phyloP scores from a whole-genome alignment of 2,329 filamentous ascomycete species.

The Hypoxylon sp. region DNA sequence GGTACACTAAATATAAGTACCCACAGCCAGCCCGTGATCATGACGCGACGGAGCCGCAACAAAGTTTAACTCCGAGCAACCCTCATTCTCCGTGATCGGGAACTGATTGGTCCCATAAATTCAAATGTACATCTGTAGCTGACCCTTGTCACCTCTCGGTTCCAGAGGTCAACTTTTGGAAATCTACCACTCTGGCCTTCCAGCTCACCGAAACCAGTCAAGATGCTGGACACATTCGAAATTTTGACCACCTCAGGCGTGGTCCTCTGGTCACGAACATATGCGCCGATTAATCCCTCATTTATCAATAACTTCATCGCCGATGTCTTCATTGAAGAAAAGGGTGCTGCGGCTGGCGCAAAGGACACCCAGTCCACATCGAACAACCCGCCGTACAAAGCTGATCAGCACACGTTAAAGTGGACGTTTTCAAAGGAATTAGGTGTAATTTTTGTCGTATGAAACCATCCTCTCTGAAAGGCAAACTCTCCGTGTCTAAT shows the following conservation, averaged over 20 bases:
- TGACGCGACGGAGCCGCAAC: slow-evolving; percentile 44
- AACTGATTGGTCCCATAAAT: slow-evolving; percentile 32
- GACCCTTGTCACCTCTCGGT: slow-evolving; percentile 39
- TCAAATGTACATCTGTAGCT: slow-evolving; percentile 18
- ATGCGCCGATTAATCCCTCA: slow-evolving; percentile 82
- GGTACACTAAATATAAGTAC: slow-evolving; percentile 1
- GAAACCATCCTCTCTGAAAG: slow-evolving; percentile 49
- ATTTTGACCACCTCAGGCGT: slow-evolving; percentile 96
- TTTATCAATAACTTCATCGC: slow-evolving; percentile 95
- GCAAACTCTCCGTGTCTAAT: slow-evolving; percentile 36
- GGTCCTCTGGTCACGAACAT: slow-evolving; percentile 94
- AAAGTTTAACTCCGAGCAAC: slow-evolving; percentile 32
- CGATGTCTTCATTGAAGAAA: slow-evolving; percentile 98
- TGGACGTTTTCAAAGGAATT: slow-evolving; percentile 95
- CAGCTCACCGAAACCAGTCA: slow-evolving; percentile 36
- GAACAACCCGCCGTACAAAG: slow-evolving; percentile 82
- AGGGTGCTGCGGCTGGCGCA: slow-evolving; percentile 73
- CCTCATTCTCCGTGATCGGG: slow-evolving; percentile 15
- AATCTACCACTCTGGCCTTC: slow-evolving; percentile 1
- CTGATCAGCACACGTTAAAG: slow-evolving; percentile 94
- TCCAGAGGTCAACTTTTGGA: slow-evolving; percentile 15
- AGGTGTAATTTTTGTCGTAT: slow-evolving; percentile 93
- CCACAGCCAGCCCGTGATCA: too few relatives aligned
- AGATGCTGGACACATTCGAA: slow-evolving; percentile 96
- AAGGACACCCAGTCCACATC: slow-evolving; percentile 72